Conservation (phyloP, 768 basidiomycete species). For the Tricholomella constricta region DNA sequence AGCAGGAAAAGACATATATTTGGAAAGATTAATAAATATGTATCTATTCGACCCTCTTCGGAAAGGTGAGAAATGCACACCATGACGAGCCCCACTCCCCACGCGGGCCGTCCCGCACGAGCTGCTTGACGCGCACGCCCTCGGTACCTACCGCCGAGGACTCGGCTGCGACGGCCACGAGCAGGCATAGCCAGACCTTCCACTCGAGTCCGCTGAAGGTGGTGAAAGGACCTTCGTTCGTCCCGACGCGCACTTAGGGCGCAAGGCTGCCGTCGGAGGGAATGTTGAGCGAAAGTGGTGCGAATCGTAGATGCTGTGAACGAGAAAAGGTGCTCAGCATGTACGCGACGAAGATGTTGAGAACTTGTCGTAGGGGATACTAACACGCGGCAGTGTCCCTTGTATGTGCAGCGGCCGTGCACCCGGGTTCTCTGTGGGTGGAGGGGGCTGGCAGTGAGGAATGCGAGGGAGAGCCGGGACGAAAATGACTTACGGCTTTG, state of each 20-base stretch:
- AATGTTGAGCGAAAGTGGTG: conserved; percentile 87
- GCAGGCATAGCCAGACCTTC: conserved; percentile 83
- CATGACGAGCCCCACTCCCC: conserved; percentile 77
- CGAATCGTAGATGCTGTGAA: conserved; percentile 73
- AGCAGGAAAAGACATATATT: too few relatives aligned
- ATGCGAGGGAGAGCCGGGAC: background rate
- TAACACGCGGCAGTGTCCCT: too few relatives aligned
- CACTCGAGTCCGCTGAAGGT: conserved; percentile 80
- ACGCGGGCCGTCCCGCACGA: conserved; percentile 56
- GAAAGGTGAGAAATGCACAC: too few relatives aligned
- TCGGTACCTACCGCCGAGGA: conserved; percentile 47
- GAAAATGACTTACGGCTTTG: conserved; percentile 60
- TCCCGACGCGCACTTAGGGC: conserved; percentile 66
- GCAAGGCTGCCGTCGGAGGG: conserved; percentile 90
- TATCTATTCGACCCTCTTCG: too few relatives aligned
- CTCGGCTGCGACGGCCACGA: conserved; percentile 72
- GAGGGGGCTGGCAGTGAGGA: conserved; percentile 1
- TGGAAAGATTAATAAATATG: too few relatives aligned
- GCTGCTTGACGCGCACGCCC: conserved; percentile 53
- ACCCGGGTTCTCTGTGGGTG: too few relatives aligned
- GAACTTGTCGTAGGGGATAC: conserved; percentile 49
- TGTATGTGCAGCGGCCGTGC: too few relatives aligned
- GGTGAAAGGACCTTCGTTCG: conserved; percentile 19
- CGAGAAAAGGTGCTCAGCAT: conserved; percentile 84
- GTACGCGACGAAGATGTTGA: conserved; percentile 66